A percentile compares a stretch with the other conserved stretches of the same genome.
Evolutionary conservation across 164 flowering plant species (phyloP).

Genomic region (Chimonanthus salicifolius): DNA sequence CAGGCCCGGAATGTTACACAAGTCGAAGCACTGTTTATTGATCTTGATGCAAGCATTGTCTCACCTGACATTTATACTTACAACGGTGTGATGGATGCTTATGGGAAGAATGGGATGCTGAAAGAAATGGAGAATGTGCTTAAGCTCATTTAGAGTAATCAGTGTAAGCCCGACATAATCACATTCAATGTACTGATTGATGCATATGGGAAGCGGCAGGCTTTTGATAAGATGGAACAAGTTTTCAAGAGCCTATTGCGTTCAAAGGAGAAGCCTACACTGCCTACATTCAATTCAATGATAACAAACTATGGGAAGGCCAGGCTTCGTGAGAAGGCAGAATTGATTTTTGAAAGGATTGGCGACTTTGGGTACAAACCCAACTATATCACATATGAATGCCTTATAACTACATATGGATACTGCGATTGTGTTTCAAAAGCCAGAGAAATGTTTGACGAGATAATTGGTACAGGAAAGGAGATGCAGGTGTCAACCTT

Average conservation of each 20-base stretch:
- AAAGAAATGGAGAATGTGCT: conserved; percentile 83
- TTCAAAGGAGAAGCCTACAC: conserved; percentile 78
- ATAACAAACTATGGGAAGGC: conserved; percentile 91
- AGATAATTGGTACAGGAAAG: conserved; percentile 40
- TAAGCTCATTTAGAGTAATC: conserved; percentile 64
- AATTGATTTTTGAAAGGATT: conserved; percentile 48
- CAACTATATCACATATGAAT: conserved; percentile 73
- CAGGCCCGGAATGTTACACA: conserved; percentile 61
- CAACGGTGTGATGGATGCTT: conserved; percentile 97
- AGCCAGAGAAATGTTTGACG: conserved; percentile 70
- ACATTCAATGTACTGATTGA: conserved; percentile 86
- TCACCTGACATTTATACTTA: conserved; percentile 80
- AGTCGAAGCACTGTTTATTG: conserved; percentile 69
- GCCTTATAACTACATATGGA: conserved; percentile 76
- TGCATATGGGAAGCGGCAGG: conserved; percentile 86
- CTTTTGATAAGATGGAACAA: conserved; percentile 91
- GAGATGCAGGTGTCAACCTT: conserved; percentile 66
- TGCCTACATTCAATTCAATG: conserved; percentile 94
- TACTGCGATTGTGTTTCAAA: conserved; percentile 65
- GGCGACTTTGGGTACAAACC: conserved; percentile 59
- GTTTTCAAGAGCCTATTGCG: conserved; percentile 72
- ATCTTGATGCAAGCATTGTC: conserved; percentile 59
- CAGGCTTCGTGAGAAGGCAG: conserved; percentile 74
- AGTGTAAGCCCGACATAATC: conserved; percentile 75
- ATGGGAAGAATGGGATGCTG: conserved; percentile 89